A percentile compares a stretch with the other conserved stretches of the same genome.
Conservation (phyloP, 192 early-diverging fungal species). For the Bifiguratus adelaidae region DNA sequence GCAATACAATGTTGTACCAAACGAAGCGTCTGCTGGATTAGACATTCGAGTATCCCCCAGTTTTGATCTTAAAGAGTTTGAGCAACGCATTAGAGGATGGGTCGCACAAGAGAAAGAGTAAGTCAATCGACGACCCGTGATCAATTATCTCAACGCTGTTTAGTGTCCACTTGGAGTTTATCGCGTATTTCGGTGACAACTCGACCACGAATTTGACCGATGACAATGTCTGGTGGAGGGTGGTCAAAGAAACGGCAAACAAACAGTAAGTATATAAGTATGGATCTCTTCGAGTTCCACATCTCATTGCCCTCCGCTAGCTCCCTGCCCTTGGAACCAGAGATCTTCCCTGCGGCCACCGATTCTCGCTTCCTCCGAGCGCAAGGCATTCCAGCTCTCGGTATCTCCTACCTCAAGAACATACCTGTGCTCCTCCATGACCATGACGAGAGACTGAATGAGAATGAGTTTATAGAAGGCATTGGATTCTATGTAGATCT, state of each 20-base stretch:
- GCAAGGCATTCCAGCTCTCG: conserved; percentile 68
- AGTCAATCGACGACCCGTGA: background rate
- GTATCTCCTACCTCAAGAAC: conserved; percentile 74
- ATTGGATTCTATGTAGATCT: conserved; percentile 63
- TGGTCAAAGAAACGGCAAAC: conserved; percentile 41
- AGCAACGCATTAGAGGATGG: conserved; percentile 27
- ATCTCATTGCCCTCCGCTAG: conserved; percentile 3
- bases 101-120: conserved; percentile 30
- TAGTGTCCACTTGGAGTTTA: conserved; percentile 51
- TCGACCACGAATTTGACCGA: conserved; percentile 39
- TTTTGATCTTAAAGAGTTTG: conserved; percentile 53
- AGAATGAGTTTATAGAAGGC: conserved; percentile 60
- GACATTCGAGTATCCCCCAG: conserved; percentile 71
- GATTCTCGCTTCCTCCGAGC: conserved; percentile 71
- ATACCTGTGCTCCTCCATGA: conserved; percentile 74
- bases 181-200: conserved; percentile 50
- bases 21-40: conserved; percentile 50
- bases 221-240: conserved; percentile 57
- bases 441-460: conserved; percentile 78
- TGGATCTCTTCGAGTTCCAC: too few relatives aligned
- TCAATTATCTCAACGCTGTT: conserved; percentile 5
- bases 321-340: conserved; percentile 43
- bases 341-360: conserved; percentile 81
- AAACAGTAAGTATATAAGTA: conserved; percentile 15
- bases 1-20: conserved; percentile 77